Base-by-base conservation (phyloP, 805 yeast species). In the Cyberlindnera bimundalis region DNA sequence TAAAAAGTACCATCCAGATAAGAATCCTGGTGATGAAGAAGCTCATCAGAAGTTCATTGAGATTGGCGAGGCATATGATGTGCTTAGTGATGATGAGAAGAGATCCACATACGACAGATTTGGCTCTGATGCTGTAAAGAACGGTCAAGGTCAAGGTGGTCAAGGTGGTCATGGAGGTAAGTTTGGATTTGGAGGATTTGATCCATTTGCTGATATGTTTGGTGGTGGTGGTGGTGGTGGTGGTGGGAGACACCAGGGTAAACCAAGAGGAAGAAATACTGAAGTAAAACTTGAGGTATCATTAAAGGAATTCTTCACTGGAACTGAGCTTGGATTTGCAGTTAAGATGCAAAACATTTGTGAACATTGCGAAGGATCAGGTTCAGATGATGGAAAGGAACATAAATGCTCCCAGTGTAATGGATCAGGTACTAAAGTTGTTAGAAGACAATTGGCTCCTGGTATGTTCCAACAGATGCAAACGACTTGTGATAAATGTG, bases 1-100 rank as follows among this genome's bases (percentile, higher is more conserved):
- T 50, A 83, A 87, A 60, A 85, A 85, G 58, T 88, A 76, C 63
- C 99, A 91, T 58, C 99, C 99, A 2, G 99, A 91, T 64, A 91
- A 91, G 66, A 93, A 91, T 59, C 81, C 84, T 5, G 84, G 82
- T 6, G 77, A 82, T 52, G 88, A 86, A 8, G 83, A 75, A 21
- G 96, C 97, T 1, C 89, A 86, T 50, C 81, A 84, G 36, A 81
- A 77, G 64, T 93, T 90, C 60, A 81, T 93, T 37, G 95, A 89
- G 62, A 76, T 93, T 21, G 96, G 96, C 13, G 95, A 84, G 56
- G 98, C 98, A 0, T 91, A 91, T 61, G 96, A 89, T 40, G 84
- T 88, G 11, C 71, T 89, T 46, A 74, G 78, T 49, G 87, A 88
- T 58, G 59, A 73, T 5, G 86, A 84, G 42, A 84, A 85, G 62